A percentile compares a stretch with the other conserved stretches of the same genome.
These are phyloP conservation scores for Mollisiaceae sp. DNA, from an alignment of 2,329 filamentous ascomycete species.

Conservation along the genomic window DNA sequence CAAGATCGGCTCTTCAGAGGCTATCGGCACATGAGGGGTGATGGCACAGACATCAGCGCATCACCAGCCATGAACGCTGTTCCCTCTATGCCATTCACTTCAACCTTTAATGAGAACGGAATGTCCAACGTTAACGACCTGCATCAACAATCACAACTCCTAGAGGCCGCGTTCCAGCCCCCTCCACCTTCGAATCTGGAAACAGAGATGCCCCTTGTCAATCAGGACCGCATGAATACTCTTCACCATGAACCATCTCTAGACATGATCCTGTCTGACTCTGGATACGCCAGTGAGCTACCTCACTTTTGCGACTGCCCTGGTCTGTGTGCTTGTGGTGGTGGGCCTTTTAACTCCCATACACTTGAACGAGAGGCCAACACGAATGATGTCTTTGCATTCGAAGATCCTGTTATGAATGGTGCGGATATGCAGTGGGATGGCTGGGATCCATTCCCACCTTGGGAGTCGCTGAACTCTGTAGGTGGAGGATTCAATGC, in stretches of 20 bases:
- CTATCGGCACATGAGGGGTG: slow-evolving; percentile 8
- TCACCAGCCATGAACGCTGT: background rate
- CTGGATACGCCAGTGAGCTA: slow-evolving; percentile 3
- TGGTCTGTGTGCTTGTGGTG: background rate
- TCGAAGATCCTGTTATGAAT: background rate
- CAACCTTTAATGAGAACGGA: background rate
- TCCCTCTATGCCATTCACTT: background rate
- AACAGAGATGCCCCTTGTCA: background rate
- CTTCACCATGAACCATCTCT: slow-evolving; percentile 2
- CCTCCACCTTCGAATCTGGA: background rate
- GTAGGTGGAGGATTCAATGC: background rate
- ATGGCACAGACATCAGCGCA: background rate
- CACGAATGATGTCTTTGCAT: background rate
- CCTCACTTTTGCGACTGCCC: background rate
- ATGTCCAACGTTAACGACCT: background rate
- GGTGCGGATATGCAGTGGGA: background rate
- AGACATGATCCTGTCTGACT: slow-evolving; percentile 2
- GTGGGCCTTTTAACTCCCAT: background rate
- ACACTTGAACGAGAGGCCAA: background rate
- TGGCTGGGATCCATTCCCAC: background rate
- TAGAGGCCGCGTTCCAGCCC: background rate
- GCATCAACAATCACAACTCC: background rate
- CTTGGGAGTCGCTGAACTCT: background rate
- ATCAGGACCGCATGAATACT: background rate
- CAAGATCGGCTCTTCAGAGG: slow-evolving; percentile 9